Conservation (phyloP, 2,329 filamentous ascomycete species). For the Colletotrichum sp. region DNA sequence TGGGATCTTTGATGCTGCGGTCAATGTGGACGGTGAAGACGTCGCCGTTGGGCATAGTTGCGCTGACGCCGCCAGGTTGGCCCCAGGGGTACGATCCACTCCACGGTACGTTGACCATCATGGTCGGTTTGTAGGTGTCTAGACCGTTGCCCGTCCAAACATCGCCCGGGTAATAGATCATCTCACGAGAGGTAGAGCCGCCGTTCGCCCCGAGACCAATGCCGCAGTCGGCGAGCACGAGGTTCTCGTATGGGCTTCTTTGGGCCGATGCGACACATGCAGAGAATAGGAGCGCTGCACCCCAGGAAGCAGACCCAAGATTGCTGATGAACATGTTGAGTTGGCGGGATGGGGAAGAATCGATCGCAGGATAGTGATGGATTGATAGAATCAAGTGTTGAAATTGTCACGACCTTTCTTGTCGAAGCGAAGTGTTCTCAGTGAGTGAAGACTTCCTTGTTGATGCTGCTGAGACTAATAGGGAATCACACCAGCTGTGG, state of each 20-base stretch:
- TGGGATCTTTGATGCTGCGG: not conserved
- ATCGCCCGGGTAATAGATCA: not conserved
- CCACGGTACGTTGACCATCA: not conserved
- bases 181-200: not conserved
- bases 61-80: not conserved
- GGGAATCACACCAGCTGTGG: not conserved
- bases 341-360: not conserved
- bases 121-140: not conserved
- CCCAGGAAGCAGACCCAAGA: not conserved
- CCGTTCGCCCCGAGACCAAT: not conserved
- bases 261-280: not conserved
- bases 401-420: too few relatives aligned
- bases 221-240: not conserved
- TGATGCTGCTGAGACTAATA: not conserved
- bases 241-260: not conserved
- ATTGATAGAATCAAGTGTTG: not conserved
- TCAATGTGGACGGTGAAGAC: not conserved
- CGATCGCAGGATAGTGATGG: not conserved
- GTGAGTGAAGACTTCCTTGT: not conserved
- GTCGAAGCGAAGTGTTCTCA: not conserved
- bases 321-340: not conserved
- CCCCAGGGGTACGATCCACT: not conserved
- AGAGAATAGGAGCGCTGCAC: not conserved
- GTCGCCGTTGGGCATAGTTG: not conserved
- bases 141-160: not conserved